phyloP scores from a whole-genome alignment of 495 filamentous ascomycete species.

The Neurospora sp. region DNA sequence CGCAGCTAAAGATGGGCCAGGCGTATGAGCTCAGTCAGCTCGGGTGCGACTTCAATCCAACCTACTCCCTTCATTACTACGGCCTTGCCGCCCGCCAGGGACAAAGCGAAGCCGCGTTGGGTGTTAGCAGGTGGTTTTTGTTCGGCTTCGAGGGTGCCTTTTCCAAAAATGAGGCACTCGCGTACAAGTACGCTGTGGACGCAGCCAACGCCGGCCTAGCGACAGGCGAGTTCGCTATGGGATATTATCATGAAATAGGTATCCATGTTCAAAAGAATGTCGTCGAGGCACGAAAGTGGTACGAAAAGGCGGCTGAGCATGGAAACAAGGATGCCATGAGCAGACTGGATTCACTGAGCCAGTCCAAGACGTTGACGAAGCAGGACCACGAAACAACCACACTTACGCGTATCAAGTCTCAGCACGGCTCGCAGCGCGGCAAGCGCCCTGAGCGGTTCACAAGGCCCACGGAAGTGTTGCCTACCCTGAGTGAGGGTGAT shows the following conservation, averaged over 20 bases:
- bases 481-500: slow-evolving; percentile 34
- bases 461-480: slow-evolving; percentile 37
- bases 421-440: slow-evolving; percentile 76
- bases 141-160: slow-evolving; percentile 88
- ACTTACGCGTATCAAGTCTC: slow-evolving; percentile 80
- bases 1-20: slow-evolving; percentile 93
- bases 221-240: slow-evolving; percentile 93
- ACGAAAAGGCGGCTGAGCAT: slow-evolving; percentile 77
- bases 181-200: slow-evolving; percentile 80
- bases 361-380: slow-evolving; percentile 77
- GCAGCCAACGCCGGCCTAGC: slow-evolving; percentile 71
- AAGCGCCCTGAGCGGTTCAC: slow-evolving; percentile 54
- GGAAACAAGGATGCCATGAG: slow-evolving; percentile 83
- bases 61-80: slow-evolving; percentile 89
- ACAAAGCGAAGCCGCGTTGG: slow-evolving; percentile 87
- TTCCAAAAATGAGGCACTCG: slow-evolving; percentile 87
- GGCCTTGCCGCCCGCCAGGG: slow-evolving; percentile 80
- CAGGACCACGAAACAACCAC: slow-evolving; percentile 90
- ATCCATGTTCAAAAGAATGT: slow-evolving; percentile 75
- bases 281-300: slow-evolving; percentile 79
- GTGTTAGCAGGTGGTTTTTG: slow-evolving; percentile 97
- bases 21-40: slow-evolving; percentile 91
- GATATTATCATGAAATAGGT: slow-evolving; percentile 95
- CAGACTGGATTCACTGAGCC: slow-evolving; percentile 74
- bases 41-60: slow-evolving; percentile 89